Percentiles rank a stretch among this genome's conserved stretches.
Evolutionary conservation across 2,329 filamentous ascomycete species (phyloP).

Genomic region (Salinomyces thailandicus): DNA sequence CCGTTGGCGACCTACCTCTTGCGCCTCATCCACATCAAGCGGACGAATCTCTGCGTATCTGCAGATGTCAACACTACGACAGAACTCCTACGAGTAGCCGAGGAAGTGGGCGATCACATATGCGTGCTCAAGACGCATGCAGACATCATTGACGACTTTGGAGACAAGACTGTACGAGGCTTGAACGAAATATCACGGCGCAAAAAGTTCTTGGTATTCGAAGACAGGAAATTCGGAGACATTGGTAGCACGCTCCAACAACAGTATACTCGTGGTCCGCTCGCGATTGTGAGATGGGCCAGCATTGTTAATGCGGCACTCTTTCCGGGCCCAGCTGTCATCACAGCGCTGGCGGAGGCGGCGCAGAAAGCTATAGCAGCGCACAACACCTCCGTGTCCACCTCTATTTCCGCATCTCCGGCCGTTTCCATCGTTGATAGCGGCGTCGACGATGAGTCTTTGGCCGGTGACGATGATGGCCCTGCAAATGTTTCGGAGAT

Average conservation of each 20-base stretch:
- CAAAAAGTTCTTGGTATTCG: constrained; percentile 44
- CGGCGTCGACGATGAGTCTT: constrained; percentile 30
- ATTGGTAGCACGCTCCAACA: constrained; percentile 49
- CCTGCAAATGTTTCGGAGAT: constrained; percentile 22
- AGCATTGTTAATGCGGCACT: constrained; percentile 44
- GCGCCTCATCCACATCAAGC: constrained; percentile 40
- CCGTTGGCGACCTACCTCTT: constrained; percentile 40
- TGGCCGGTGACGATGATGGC: constrained; percentile 13
- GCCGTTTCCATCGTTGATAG: constrained; percentile 36
- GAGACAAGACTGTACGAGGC: constrained; percentile 42
- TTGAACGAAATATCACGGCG: constrained; percentile 38
- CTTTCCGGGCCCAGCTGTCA: constrained; percentile 42
- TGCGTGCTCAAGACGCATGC: constrained; percentile 52
- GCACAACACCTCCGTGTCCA: constrained; percentile 42
- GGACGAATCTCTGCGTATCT: constrained; percentile 45
- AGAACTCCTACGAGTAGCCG: constrained; percentile 45
- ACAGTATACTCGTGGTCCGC: constrained; percentile 42
- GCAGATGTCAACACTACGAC: constrained; percentile 48
- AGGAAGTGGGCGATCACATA: constrained; percentile 50
- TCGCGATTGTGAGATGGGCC: constrained; percentile 43
- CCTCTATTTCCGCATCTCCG: constrained; percentile 38
- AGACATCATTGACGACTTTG: constrained; percentile 53
- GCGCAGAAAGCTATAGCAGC: constrained; percentile 37
- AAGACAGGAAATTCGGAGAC: constrained; percentile 47
- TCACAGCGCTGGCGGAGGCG: constrained; percentile 40